Conservation (phyloP, 2,329 filamentous ascomycete species). For the Colletotrichum incanum region DNA sequence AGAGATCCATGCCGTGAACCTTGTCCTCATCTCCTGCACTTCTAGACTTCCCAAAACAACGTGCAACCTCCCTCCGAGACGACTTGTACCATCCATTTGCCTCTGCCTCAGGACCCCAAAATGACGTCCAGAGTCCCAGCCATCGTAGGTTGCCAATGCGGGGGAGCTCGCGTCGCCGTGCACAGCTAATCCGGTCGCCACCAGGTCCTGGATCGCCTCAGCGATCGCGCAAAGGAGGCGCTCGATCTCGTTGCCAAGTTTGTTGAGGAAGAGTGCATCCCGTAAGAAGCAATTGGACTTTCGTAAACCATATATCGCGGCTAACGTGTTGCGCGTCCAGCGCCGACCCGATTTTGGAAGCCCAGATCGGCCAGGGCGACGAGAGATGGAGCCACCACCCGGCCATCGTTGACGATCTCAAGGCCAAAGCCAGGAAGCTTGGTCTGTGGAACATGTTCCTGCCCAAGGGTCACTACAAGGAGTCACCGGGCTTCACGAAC, state of each 20-base stretch:
- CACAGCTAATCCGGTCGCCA: constrained; percentile 25
- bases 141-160: constrained; percentile 44
- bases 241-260: constrained; percentile 94
- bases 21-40: not conserved
- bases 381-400: constrained; percentile 87
- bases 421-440: constrained; percentile 84
- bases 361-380: constrained; percentile 84
- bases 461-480: constrained; percentile 93
- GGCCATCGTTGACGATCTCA: constrained; percentile 88
- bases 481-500: constrained; percentile 95
- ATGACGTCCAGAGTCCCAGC: constrained; percentile 48
- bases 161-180: constrained; percentile 15
- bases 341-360: constrained; percentile 84
- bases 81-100: not conserved
- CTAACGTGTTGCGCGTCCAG: constrained; percentile 53
- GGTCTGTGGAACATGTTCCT: constrained; percentile 99
- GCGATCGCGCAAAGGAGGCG: constrained; percentile 86
- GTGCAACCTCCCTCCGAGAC: constrained; percentile 3
- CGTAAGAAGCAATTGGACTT: constrained; percentile 63
- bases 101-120: constrained; percentile 10
- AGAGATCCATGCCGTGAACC: not conserved
- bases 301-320: not conserved
- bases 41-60: not conserved
- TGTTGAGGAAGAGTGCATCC: constrained; percentile 95
- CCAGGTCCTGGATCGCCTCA: constrained; percentile 74